Base-by-base conservation (phyloP, 345 rosid genomes). In the Moricandia arvensis region DNA sequence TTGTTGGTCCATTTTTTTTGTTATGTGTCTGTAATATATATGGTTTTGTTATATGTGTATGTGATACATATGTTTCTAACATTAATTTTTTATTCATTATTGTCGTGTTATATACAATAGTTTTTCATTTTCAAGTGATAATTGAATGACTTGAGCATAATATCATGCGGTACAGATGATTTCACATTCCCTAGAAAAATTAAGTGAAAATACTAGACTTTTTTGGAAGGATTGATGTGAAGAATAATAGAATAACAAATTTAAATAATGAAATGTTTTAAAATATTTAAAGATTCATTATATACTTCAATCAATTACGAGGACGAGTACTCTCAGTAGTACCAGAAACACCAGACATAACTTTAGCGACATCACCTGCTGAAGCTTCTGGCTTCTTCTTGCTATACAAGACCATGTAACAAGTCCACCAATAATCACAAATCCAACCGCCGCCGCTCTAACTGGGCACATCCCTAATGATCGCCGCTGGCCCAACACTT, bases 341-440 rank as follows among this genome's bases (percentile, higher is more conserved):
- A 35, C 71, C 62, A 41, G 82, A 74, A 3, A 85, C 80, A 1
- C 89, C 89, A 17, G 83, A 45, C 0, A 86, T 41, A 72, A 86
- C 97, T 72, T 83, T 89, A 45, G 93, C 97, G 3, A 88, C 96
- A 1, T 91, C 98, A 10, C 80, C 47, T 0, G 93, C 97, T 0
- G 91, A 71, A 24, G 83, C 78, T 76, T 80, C 83, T 17, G 80
- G 83, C 21, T 80, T 80, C 80, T 80, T 80, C 29, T 80, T 87
- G 73, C 86, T 62, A 41, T 77, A 88, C 71, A 89, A 67, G 15
- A 84, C 87, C 0, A 80, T 43, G 81, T 82, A 93, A 1, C 95
- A 26, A 88, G 18, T 11, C 83, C 59, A 37, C 81, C 84, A 0
- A 76, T 79, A 21, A 80, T 16, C 2, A 77, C 85, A 16, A 63